Evolutionary conservation across 495 filamentous ascomycete genomes (phyloP).

Genomic region (Aspergillus homomorphus): DNA sequence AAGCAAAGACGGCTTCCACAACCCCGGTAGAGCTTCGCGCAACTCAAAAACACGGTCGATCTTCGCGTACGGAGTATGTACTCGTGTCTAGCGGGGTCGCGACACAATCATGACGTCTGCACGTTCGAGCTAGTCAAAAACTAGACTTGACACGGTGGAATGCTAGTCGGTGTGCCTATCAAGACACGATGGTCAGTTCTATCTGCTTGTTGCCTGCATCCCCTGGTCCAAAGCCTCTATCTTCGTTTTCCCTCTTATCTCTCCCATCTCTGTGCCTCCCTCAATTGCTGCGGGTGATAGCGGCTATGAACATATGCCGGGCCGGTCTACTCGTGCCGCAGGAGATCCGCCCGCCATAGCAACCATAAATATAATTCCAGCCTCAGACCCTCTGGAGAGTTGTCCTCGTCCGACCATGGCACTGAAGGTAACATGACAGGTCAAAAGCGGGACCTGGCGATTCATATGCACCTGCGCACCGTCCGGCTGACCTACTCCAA

Average conservation of each 20-base stretch:
- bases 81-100: slow-evolving; percentile 1
- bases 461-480: neutral
- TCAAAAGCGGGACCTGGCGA: neutral
- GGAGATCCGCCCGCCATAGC: neutral
- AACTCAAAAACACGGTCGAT: neutral
- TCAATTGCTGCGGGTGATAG: neutral
- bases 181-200: neutral
- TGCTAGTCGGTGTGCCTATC: neutral
- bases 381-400: neutral
- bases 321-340: neutral
- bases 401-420: neutral
- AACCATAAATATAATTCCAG: neutral
- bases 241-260: neutral
- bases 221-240: too few relatives aligned
- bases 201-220: neutral
- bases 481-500: neutral
- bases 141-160: neutral
- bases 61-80: neutral
- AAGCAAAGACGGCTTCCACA: neutral
- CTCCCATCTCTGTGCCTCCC: neutral
- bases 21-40: neutral
- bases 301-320: neutral
- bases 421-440: neutral
- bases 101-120: slow-evolving; percentile 5
- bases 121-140: neutral